These are phyloP conservation scores for Pseudonitzschia delicatissima DNA, from an alignment of 108 stramenopile genomes.

Conservation along the genomic window DNA sequence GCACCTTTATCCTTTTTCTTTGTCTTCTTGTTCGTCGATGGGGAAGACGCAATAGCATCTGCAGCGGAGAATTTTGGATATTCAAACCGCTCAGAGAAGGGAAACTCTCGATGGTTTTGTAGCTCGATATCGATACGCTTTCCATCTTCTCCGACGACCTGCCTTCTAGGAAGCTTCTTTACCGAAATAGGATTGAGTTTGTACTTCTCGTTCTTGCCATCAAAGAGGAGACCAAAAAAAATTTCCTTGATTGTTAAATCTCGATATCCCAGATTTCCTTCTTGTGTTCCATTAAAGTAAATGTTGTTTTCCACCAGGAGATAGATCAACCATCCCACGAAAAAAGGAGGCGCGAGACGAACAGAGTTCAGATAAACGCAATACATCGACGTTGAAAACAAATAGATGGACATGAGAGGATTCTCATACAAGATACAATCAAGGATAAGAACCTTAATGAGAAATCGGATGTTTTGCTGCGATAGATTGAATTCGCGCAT, in stretches of 20 bases:
- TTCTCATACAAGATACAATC: constrained; percentile 60
- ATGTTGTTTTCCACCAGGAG: constrained; percentile 54
- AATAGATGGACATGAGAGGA: constrained; percentile 55
- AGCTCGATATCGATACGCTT: constrained; percentile 29
- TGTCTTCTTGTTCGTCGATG: constrained; percentile 28
- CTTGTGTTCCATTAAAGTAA: constrained; percentile 24
- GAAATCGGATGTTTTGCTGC: constrained; percentile 39
- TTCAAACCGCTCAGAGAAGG: constrained; percentile 69
- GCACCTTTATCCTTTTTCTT: constrained; percentile 27
- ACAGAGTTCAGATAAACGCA: constrained; percentile 57
- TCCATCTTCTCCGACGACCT: constrained; percentile 28
- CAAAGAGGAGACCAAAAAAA: constrained; percentile 34
- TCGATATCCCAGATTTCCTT: constrained; percentile 48
- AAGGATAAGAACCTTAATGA: constrained; percentile 37
- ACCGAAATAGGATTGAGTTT: constrained; percentile 46
- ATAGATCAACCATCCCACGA: constrained; percentile 49
- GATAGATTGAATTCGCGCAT: constrained; percentile 56
- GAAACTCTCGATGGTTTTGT: constrained; percentile 76
- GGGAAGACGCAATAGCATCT: constrained; percentile 52
- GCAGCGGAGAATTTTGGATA: constrained; percentile 69
- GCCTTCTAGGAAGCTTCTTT: constrained; percentile 31
- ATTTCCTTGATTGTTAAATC: constrained; percentile 61
- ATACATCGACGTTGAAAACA: constrained; percentile 71
- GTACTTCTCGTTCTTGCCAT: constrained; percentile 43
- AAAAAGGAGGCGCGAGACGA: constrained; percentile 51